These are phyloP conservation scores for Lagenidium sp. DNA, from an alignment of 352 stramenopile genomes.

Conservation along the genomic window DNA sequence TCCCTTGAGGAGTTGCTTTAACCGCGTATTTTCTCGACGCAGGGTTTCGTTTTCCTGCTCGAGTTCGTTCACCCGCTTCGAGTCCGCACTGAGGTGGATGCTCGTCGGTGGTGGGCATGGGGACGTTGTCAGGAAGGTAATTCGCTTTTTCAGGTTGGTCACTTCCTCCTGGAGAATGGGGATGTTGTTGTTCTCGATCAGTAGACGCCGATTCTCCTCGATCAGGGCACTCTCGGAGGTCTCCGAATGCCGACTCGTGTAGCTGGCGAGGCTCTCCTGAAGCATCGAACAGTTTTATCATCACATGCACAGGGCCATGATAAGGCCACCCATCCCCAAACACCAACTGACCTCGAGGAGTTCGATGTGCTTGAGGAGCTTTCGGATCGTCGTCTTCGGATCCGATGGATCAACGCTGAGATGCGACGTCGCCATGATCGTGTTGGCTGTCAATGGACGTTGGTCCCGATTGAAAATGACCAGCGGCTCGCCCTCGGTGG, in stretches of 20 bases:
- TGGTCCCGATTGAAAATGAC: no score
- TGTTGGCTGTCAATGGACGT: slow-evolving; percentile 12
- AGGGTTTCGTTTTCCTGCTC: slow-evolving; percentile 23
- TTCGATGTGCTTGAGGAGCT: slow-evolving; percentile 81
- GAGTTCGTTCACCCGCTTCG: slow-evolving; percentile 12
- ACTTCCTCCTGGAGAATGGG: slow-evolving; percentile 70
- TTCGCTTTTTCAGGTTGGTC: slow-evolving; percentile 45
- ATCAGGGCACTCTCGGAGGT: slow-evolving; percentile 35
- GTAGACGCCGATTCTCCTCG: slow-evolving; percentile 53
- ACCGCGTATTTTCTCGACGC: slow-evolving; percentile 25
- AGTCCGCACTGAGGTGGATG: neutral
- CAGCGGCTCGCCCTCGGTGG: no score
- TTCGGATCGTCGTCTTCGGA: slow-evolving; percentile 70
- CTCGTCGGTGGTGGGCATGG: slow-evolving; percentile 7
- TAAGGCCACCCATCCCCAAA: no score
- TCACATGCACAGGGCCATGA: no score
- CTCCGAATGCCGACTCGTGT: slow-evolving; percentile 46
- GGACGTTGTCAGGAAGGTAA: neutral
- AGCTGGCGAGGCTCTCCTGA: slow-evolving; percentile 45
- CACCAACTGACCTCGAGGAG: slow-evolving; percentile 59
- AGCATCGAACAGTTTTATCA: neutral
- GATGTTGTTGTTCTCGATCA: slow-evolving; percentile 84
- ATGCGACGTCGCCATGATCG: slow-evolving; percentile 32
- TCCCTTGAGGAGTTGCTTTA: slow-evolving; percentile 29
- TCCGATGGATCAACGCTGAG: slow-evolving; percentile 69